Conservation (phyloP, 2,329 filamentous ascomycete genomes). For the Pyrenochaeta sp. region DNA sequence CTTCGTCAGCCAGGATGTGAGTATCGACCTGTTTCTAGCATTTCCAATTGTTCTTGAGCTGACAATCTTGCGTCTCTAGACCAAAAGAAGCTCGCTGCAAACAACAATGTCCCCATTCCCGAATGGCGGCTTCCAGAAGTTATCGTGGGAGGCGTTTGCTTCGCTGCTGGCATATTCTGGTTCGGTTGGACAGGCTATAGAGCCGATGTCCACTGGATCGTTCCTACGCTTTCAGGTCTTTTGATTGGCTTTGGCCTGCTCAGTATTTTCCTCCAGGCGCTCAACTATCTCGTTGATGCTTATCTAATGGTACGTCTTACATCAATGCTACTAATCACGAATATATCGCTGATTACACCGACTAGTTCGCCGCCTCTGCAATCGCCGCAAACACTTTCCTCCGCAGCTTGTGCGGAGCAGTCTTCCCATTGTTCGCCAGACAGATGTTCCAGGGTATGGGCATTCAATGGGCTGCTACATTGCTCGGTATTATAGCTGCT, state of each 20-base stretch:
- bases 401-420: slow-evolving; percentile 58
- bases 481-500: slow-evolving; percentile 54
- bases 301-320: slow-evolving; percentile 57
- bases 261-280: slow-evolving; percentile 64
- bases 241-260: slow-evolving; percentile 65
- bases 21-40: too few species aligned
- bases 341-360: slow-evolving; percentile 13
- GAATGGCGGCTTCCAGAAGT: slow-evolving; percentile 66
- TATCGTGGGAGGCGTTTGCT: slow-evolving; percentile 60
- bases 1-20: slow-evolving; percentile 71
- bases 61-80: too few species aligned
- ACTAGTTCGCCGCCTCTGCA: slow-evolving; percentile 58
- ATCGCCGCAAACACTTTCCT: slow-evolving; percentile 65
- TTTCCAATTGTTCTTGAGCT: too few species aligned
- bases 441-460: slow-evolving; percentile 65
- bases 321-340: neutral
- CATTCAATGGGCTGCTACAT: slow-evolving; percentile 55
- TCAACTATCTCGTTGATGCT: slow-evolving; percentile 68
- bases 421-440: slow-evolving; percentile 62
- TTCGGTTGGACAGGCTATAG: slow-evolving; percentile 55
- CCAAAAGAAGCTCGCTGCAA: slow-evolving; percentile 58
- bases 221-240: slow-evolving; percentile 54
- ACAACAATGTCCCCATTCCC: slow-evolving; percentile 59
- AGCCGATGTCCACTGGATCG: slow-evolving; percentile 52
- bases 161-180: slow-evolving; percentile 47